Base-by-base conservation (phyloP, 1,284 basidiomycete genomes). In the Moniliella sp. region DNA sequence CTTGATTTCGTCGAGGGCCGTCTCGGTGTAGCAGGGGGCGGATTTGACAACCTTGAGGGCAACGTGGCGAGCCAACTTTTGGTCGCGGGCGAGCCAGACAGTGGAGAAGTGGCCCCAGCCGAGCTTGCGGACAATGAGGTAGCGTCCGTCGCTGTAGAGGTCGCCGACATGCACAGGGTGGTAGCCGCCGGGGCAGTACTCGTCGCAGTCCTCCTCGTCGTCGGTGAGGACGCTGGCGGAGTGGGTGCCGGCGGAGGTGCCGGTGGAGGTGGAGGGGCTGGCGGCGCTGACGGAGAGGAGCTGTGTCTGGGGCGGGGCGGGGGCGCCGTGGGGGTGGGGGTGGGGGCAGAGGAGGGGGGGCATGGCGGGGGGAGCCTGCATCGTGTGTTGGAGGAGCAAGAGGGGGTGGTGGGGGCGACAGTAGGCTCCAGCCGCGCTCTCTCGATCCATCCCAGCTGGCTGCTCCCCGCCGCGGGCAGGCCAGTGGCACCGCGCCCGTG, bases 21-120 rank as follows among this genome's bases (percentile, higher is more conserved):
- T 97, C 61, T 97, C 91, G 2, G 88, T 94, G 64, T 97, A 97
- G 38, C 91, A 72, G 1, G 78, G 75, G 0, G 88, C 88, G 8
- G 84, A 93, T 65, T 97, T 97, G 61, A 97, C 91, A 49, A 97
- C 82, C 64, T 97, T 97, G 62, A 97, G 75, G 5, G 88, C 88
- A 46, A 97, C 91, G 64, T 97, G 91, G 4, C 15, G 29, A 18
- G 46, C 45, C 33, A 39, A 47, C 46, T 50, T 54, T 23, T 31
- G 31, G 39, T 61, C 59, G 15, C 50, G 50, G n/a, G 58, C 59
- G 5, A 61, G 48, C 57, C 57, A 61, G 7, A 65, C 64, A 7
- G 63, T 65, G 11, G 62, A 64, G 64, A 97, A 97, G 63, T 97
- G 91, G 27, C 91, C 88, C 81, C 88, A 97, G 18, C 88, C 91